Evolutionary conservation across 805 yeast species (phyloP), one percentile per base, ranked within the genome.

Genomic region (Barnettozyma siamensis): DNA sequence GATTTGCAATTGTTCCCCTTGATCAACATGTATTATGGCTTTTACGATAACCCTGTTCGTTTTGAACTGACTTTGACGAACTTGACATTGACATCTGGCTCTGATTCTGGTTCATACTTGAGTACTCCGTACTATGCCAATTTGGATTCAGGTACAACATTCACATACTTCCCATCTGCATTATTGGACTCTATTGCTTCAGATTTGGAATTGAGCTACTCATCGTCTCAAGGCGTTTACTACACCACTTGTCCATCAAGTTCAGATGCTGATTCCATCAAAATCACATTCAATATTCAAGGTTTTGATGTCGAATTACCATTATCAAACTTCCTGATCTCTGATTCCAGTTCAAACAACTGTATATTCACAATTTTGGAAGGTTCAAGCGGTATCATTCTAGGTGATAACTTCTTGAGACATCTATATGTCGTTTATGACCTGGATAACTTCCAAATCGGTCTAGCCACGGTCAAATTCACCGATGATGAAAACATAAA

Each of bases 351-450:
- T 9, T 13, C 41, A 3, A 45, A 47, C 1, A 54, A 63, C 17
- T 77, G 83, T 62, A 70, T 67, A 6, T 48, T 78, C 29, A 77
- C 75, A 7, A 43, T 76, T 2, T 45, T 64, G 18, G 49, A 57
- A 8, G 64, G 60, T 27, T 63, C 60, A 40, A 64, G 63, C 30
- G 65, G 65, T 30, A 43, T 60, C 2, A 65, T 69, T 5, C 55
- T 76, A 16, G 84, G 83, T 37, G 81, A 76, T 55, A 60, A 71
- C 11, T 73, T 79, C 57, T 53, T 79, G 41, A 64, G 73, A 43
- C 56, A 69, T 23, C 75, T 75, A 1, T 78, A 78, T 49, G 66
- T 71, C 33, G 81, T 76, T 34, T 79, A 67, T 45, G 81, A 79
- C 57, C 54, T 78, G 35, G 79, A 72, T 32, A 60, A 64, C 33